A percentile compares a stretch with the other conserved stretches of the same genome.
These are phyloP conservation scores for Paraphaeosphaeria sporulosa DNA, from an alignment of 2,329 filamentous ascomycete genomes.

Conservation along the genomic window DNA sequence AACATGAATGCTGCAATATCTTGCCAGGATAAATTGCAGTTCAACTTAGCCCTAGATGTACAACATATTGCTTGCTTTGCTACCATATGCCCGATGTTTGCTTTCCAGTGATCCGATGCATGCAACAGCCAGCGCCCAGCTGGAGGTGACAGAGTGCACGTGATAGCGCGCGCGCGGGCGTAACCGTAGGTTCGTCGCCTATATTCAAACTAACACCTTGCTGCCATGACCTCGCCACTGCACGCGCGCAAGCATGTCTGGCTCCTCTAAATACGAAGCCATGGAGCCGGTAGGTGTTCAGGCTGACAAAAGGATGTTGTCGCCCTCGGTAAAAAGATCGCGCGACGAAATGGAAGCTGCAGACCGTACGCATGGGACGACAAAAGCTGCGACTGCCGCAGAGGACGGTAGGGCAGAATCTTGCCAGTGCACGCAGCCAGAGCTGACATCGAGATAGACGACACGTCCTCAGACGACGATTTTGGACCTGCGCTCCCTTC, in stretches of 20 bases:
- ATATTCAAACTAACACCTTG: not conserved
- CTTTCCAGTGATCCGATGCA: not conserved
- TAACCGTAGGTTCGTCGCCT: not conserved
- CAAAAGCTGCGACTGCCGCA: slow-evolving; percentile 15
- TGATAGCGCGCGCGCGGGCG: slow-evolving; percentile 1
- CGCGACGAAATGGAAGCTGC: slow-evolving; percentile 33
- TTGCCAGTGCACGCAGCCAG: slow-evolving; percentile 18
- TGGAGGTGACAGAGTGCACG: not conserved
- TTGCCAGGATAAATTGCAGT: not conserved
- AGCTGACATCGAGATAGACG: slow-evolving; percentile 40
- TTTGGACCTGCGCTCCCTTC: slow-evolving; percentile 92
- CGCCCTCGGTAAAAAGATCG: slow-evolving; percentile 25
- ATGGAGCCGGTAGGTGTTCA: slow-evolving; percentile 12
- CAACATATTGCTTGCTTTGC: not conserved
- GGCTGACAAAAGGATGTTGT: slow-evolving; percentile 17
- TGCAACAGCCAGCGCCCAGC: not conserved
- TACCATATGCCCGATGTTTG: not conserved
- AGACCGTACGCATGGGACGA: slow-evolving; percentile 14
- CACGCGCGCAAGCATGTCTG: not conserved
- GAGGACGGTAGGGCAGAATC: slow-evolving; percentile 19
- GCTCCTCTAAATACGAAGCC: not conserved
- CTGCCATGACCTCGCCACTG: not conserved
- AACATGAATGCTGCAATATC: not conserved
- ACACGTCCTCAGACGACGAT: slow-evolving; percentile 75
- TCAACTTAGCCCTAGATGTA: not conserved